Evolutionary conservation across 805 yeast species (phyloP).

Genomic region (Myxozyma kluyveri): DNA sequence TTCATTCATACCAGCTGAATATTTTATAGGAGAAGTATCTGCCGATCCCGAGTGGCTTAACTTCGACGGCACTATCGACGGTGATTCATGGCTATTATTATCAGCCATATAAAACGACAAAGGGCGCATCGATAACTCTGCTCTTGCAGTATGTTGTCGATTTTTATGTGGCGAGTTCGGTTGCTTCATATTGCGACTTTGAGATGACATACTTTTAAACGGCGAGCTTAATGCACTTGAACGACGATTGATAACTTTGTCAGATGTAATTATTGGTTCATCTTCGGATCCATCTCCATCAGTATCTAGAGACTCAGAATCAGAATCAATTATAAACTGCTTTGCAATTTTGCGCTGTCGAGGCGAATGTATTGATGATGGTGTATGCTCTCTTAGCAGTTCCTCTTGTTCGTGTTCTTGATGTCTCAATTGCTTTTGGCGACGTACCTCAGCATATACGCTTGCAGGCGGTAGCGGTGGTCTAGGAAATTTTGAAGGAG

Average conservation of each 20-base stretch:
- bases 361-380: slow-evolving; percentile 1
- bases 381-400: slow-evolving; percentile 5
- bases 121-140: background rate
- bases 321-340: slow-evolving; percentile 1
- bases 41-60: too few species aligned
- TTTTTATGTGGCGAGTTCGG: slow-evolving; percentile 15
- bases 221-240: background rate
- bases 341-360: background rate
- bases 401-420: slow-evolving; percentile 3
- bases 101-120: background rate
- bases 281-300: background rate
- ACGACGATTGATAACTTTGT: background rate
- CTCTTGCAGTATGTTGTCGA: slow-evolving; percentile 1
- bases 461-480: background rate
- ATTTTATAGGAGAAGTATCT: too few species aligned
- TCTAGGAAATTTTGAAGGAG: background rate
- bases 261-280: background rate
- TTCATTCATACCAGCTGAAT: too few species aligned
- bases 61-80: too few species aligned
- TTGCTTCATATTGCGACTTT: background rate
- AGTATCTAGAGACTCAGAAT: slow-evolving; percentile 1
- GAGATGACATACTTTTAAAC: background rate
- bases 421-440: background rate
- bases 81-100: too few species aligned
- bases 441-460: background rate